A percentile compares a stretch with the other conserved stretches of the same genome.
phyloP scores from a whole-genome alignment of 129 eudicot genomes.

The Flaveria brownii region DNA sequence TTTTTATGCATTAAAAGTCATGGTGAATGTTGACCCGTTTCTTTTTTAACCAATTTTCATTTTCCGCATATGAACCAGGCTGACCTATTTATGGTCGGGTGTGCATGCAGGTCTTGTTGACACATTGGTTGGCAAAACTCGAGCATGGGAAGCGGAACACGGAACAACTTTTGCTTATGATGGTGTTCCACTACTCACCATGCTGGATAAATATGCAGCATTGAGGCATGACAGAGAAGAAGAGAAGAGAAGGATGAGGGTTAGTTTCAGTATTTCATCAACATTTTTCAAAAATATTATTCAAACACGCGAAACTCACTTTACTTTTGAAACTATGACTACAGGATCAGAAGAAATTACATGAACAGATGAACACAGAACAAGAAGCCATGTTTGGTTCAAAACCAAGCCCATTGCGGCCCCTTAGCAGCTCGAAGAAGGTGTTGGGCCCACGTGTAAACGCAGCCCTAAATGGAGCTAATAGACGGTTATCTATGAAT shows the following conservation, averaged over 20 bases:
- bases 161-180: slow-evolving; percentile 75
- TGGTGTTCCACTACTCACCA: slow-evolving; percentile 92
- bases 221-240: slow-evolving; percentile 95
- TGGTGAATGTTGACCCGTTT: neutral
- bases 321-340: slow-evolving; percentile 8
- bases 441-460: slow-evolving; percentile 15
- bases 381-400: slow-evolving; percentile 67
- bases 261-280: slow-evolving; percentile 38
- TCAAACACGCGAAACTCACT: neutral
- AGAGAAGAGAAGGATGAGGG: slow-evolving; percentile 89
- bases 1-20: neutral
- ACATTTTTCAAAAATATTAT: neutral
- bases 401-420: slow-evolving; percentile 90
- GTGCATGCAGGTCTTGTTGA: slow-evolving; percentile 79
- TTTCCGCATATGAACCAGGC: neutral
- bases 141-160: slow-evolving; percentile 90
- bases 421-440: slow-evolving; percentile 61
- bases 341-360: slow-evolving; percentile 93
- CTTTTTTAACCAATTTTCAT: neutral
- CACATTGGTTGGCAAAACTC: slow-evolving; percentile 75
- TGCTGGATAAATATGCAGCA: slow-evolving; percentile 78
- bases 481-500: slow-evolving; percentile 66
- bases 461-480: slow-evolving; percentile 46
- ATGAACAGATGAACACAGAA: slow-evolving; percentile 71
- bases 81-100: slow-evolving; percentile 1